These are phyloP conservation scores for Closterium sp. DNA, from an alignment of 139 green algal genomes.

Conservation along the genomic window DNA sequence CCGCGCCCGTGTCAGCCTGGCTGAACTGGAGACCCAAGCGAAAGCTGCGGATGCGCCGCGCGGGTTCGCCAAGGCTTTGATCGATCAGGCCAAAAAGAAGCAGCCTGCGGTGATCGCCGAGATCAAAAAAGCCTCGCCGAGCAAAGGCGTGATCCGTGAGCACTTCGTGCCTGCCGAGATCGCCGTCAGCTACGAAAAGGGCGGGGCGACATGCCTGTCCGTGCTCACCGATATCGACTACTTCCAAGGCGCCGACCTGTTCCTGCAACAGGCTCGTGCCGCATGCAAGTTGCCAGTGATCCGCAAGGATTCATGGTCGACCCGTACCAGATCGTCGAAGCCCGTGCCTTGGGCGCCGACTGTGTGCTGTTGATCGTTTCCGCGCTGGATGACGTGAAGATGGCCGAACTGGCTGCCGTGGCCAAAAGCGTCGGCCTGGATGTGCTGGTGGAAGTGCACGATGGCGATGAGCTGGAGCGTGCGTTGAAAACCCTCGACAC, in stretches of 20 bases:
- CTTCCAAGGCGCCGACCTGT: neutral
- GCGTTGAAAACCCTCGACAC: no score
- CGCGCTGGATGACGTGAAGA: no score
- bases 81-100: neutral
- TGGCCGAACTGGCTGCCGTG: no score
- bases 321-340: neutral
- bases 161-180: neutral
- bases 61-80: neutral
- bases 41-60: neutral
- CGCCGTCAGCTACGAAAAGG: neutral
- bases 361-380: no score
- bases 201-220: neutral
- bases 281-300: neutral
- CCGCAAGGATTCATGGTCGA: neutral
- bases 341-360: neutral
- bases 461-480: no score
- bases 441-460: no score
- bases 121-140: neutral
- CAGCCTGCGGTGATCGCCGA: neutral
- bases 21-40: neutral
- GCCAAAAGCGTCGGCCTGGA: no score
- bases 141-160: neutral
- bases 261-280: neutral
- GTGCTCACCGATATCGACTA: neutral
- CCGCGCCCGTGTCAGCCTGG: neutral